Base-by-base conservation (phyloP, 805 yeast genomes). In the Scheffersomyces spartinae region DNA sequence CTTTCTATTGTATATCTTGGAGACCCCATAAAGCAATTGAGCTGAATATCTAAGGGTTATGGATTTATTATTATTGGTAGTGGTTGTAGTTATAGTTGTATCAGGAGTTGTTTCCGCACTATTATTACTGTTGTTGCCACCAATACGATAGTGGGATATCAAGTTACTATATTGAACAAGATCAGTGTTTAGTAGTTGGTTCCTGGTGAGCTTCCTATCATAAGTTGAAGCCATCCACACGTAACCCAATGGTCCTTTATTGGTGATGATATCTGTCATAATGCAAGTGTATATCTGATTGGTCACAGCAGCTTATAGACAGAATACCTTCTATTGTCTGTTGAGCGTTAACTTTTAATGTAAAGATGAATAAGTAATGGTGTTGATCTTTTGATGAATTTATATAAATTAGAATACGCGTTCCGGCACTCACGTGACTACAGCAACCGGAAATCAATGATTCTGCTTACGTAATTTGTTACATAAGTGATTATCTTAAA, bases 141-240 rank as follows among this genome's bases (percentile, higher is more conserved):
- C 12, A 40, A 25, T 20, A 28, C 61, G 21, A 69, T 74, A 38
- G 80, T 73, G 13, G 81, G 84, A 32, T 64, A 59, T 15, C 78
- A 69, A 10, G 86, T n/a, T n/a, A n/a, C n/a, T n/a, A n/a, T n/a
- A 76, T 32, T 73, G 67, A 9, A 68, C 45, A 30, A 86, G 74
- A 39, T 80, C 70, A 9, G 95, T 77, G 39, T 69, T 74, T 25
- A 83, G 57, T 23, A 77, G 60, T 43, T 81, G 88, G 27, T 70
- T 71, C 39, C 78, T 77, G 21, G 85, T 66, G 17, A 82, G 65
- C 37, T 75, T 77, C 40, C 73, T 71, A 39, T 85, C 94, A 52
- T 85, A 66, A 45, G 82, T 85, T 12, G 95, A 88, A 7, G 95
- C 95, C 24, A 85, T 61, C 95, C 95, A 85, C 6, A 84, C 85